Base-by-base conservation (phyloP, 192 early-diverging fungal species). In the Coemansia aciculifera region DNA sequence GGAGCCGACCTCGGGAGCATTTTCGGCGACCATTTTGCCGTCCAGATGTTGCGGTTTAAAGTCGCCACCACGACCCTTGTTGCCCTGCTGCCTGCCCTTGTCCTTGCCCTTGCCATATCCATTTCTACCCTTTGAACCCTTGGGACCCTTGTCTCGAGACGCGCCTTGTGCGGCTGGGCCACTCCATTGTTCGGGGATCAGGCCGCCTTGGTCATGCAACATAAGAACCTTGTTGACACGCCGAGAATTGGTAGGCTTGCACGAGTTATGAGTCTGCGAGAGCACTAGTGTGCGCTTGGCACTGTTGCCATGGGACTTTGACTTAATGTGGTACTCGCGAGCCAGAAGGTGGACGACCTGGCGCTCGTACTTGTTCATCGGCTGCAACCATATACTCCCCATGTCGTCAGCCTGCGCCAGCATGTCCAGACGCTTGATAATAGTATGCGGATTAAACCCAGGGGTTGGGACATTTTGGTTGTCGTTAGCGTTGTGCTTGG, bases 311-410 rank as follows among this genome's bases (percentile, higher is more conserved):
- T 82, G 71, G 21, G 79, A 82, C 51, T 82, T 82, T 37, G 79
- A 82, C 49, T 77, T 82, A 19, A 82, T 31, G 34, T 64, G 60
- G 66, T 77, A 82, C 59, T 82, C 79, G 56, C 74, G 73, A 1
- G 79, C 64, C 21, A 82, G 51, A 10, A 82, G 48, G 32, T 82
- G 79, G 27, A 77, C 74, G 8, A 82, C 68, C 43, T 75, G 79
- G 13, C 79, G 79, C 71, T 77, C 79, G 21, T 63, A 67, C 37
- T 66, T 73, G 74, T 74, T 68, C 74, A 82, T 76, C 8, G 79
- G 79, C 71, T 82, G 74, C 38, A 82, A 67, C 71, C 74, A 82
- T 59, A 82, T 62, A n/a, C 74, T 82, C 15, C 59, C 67, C 38
- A 82, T 36, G 34, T 82, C 79, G 2, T 63, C 57, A 6, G 73